Base-by-base conservation (phyloP, 2,329 filamentous ascomycete species). In the Aspergillus sp. region DNA sequence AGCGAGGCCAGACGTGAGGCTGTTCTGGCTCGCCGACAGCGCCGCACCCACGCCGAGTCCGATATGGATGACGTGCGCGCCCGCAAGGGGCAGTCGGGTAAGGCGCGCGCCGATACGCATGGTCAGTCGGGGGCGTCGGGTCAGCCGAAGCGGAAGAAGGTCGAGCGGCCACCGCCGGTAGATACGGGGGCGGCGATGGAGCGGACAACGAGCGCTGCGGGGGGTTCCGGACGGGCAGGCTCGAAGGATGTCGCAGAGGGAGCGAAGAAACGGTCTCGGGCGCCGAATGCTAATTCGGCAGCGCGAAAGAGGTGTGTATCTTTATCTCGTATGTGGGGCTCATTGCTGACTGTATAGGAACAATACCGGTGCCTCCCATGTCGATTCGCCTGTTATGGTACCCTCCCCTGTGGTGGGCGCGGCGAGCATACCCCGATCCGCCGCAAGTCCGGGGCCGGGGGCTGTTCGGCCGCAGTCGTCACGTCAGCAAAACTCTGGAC, bases 1-100 rank as follows among this genome's bases (percentile, higher is more conserved):
- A 94, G 90, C 68, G 91, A 95, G 65, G 86, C 87, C 32, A 82
- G 90, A 58, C 90, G 93, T 66, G 90, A 95, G 71, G 88, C 90
- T 19, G 79, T 92, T 55, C 81, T 86, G 57, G 88, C 87, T 38
- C 89, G 88, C 65, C 90, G 88, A 68, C 88, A 85, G 57, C 82
- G 83, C 58, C 87, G 85, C 64, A 84, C 87, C 42, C 84, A 88
- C 54, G 79, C 82, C 32, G 90, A 95, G 57, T 89, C 88, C 0
- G 90, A 96, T 63, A 85, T 86, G 58, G 90, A 95, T 59, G 90
- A 95, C 47, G 59, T 64, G 8, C 75, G 74, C 50, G 69, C 75
- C 35, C 65, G 73, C 45, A 94, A 90, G 76, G 90, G 75, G 60
- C 54, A 73, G 61, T 54, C 74, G 54, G 70, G 80, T 50, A 86